These are phyloP conservation scores for Pyricularia pennisetigena DNA, from an alignment of 2,329 filamentous ascomycete species.

Conservation along the genomic window DNA sequence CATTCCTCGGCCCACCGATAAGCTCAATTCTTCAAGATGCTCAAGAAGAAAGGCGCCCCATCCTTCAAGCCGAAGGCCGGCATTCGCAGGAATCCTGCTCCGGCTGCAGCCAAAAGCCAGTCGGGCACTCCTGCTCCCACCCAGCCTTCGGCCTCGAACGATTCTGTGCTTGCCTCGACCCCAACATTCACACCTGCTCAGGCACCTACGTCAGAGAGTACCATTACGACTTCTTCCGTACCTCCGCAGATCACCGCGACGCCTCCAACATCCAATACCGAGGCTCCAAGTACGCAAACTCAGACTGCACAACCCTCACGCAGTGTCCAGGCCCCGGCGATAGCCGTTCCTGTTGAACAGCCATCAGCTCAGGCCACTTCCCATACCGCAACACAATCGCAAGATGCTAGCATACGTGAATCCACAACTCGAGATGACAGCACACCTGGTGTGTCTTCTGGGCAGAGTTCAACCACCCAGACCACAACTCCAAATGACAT, in stretches of 20 bases:
- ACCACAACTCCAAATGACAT: not conserved
- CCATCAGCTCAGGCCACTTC: not conserved
- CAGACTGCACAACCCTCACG: not conserved
- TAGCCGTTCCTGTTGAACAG: not conserved
- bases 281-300: not conserved
- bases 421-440: not conserved
- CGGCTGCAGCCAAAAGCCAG: slow-evolving; percentile 10
- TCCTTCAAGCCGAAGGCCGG: slow-evolving; percentile 63
- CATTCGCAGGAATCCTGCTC: slow-evolving; percentile 38
- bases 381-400: not conserved
- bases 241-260: not conserved
- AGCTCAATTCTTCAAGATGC: slow-evolving; percentile 24
- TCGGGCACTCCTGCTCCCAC: slow-evolving; percentile 11
- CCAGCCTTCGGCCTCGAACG: not conserved
- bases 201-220: not conserved
- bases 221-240: slow-evolving; percentile 4
- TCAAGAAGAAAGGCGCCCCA: slow-evolving; percentile 57
- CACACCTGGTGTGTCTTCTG: not conserved
- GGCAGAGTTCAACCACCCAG: not conserved
- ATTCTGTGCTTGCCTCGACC: slow-evolving; percentile 1
- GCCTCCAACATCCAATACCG: not conserved
- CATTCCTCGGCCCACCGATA: not conserved
- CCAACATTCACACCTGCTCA: not conserved
- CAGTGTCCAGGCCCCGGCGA: not conserved
- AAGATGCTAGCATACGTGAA: not conserved